Conservation (phyloP, 2,329 filamentous ascomycete species). For the Pseudogymnoascus verrucosus region DNA sequence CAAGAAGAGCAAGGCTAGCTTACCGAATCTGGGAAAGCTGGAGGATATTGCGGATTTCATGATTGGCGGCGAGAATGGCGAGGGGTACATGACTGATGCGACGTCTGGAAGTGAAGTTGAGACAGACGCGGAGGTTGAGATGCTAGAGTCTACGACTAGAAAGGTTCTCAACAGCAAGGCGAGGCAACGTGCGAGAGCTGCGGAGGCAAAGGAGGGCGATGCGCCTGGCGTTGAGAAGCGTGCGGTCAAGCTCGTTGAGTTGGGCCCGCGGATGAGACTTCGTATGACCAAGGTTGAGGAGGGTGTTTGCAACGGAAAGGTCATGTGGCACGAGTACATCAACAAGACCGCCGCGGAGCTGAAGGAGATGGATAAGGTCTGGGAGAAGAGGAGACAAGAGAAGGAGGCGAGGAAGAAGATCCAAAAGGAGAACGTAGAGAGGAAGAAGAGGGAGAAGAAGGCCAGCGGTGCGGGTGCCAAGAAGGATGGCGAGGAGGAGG, state of each 20-base stretch:
- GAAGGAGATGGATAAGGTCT: slow-evolving; percentile 70
- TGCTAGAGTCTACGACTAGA: slow-evolving; percentile 56
- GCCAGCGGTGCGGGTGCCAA: slow-evolving; percentile 39
- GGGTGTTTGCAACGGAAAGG: slow-evolving; percentile 76
- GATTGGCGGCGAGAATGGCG: slow-evolving; percentile 67
- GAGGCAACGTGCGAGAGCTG: slow-evolving; percentile 32
- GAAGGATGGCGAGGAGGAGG: slow-evolving; percentile 43
- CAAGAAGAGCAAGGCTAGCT: slow-evolving; percentile 56
- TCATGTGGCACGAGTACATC: slow-evolving; percentile 97
- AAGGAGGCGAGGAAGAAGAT: slow-evolving; percentile 75
- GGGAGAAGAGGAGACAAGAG: slow-evolving; percentile 68
- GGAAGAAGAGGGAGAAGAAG: slow-evolving; percentile 61
- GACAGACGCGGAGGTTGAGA: slow-evolving; percentile 91
- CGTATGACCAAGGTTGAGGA: slow-evolving; percentile 95
- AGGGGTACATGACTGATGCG: slow-evolving; percentile 78
- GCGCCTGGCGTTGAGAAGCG: slow-evolving; percentile 53
- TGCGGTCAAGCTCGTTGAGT: slow-evolving; percentile 83
- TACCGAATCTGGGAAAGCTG: slow-evolving; percentile 85
- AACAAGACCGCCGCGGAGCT: slow-evolving; percentile 75
- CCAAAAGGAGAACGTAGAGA: slow-evolving; percentile 86
- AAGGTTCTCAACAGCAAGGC: slow-evolving; percentile 49
- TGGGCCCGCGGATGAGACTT: slow-evolving; percentile 83
- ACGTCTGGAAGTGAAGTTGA: slow-evolving; percentile 86
- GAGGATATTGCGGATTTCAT: slow-evolving; percentile 94
- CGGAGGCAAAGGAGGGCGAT: slow-evolving; percentile 36